Base-by-base conservation (phyloP, 371 early-diverging fungal genomes). In the Capillidium heterosporum region DNA sequence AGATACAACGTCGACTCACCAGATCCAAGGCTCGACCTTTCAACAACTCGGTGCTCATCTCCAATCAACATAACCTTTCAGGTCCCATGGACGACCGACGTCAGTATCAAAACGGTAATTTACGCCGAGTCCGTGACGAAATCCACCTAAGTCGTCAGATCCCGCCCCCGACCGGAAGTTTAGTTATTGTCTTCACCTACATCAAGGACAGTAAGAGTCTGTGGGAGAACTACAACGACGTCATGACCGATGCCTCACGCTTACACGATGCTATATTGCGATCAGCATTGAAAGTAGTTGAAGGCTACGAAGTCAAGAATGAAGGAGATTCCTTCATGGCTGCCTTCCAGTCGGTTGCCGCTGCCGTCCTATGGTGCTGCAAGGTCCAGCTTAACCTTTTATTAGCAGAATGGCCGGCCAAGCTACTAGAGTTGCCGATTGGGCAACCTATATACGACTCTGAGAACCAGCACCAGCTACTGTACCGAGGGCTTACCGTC, bases 321-420 rank as follows among this genome's bases (percentile, higher is more conserved):
- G 95, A 95, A 73, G 96, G 96, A 41, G 95, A 94, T 63, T 90
- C 91, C 0, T 87, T 94, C 63, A 94, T 95, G 89, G 91, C 92
- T 27, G 82, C 83, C 58, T 95, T 95, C 68, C 82, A 85, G 32
- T 81, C 87, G 48, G 81, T 87, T 1, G 73, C 85, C 2, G 75
- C 82, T n/a, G 96, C 96, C 0, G 67, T 92, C 55, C 69, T 89
- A 13, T 95, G 90, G 89, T 90, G 92, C 61, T 71, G 92, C 60
- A 81, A 81, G 2, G 92, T 88, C 0, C 96, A 95, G 59, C 67
- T 83, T 29, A 80, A 85, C 35, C 68, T 95, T 21, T 66, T 94
- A 13, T 72, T 75, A 49, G 83, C 84, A 0, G 89, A 92, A 53
- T 95, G 96, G 96, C 96, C 94, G 2, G 72, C 80, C 44, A 89